A percentile compares a stretch with the other conserved stretches of the same genome.
Evolutionary conservation across 2,329 filamentous ascomycete genomes (phyloP).

Genomic region (Talaromyces sp.): DNA sequence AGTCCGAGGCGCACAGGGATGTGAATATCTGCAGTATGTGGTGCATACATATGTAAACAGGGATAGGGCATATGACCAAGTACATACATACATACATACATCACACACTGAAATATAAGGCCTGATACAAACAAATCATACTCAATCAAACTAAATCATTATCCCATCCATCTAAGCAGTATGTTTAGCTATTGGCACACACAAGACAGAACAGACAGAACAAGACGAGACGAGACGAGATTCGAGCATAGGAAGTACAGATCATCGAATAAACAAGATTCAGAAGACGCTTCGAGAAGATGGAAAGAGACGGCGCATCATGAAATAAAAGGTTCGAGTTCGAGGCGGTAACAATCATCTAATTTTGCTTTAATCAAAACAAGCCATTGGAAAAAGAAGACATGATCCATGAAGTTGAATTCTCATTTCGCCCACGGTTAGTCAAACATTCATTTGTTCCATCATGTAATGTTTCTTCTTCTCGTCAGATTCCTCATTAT

Average conservation of each 20-base stretch:
- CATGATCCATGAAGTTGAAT: background rate
- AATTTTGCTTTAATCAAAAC: constrained; percentile 6
- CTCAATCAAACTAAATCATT: background rate
- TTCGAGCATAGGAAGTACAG: background rate
- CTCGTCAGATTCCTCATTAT: constrained; percentile 10
- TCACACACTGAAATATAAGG: background rate
- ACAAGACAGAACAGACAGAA: background rate
- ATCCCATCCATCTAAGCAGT: constrained; percentile 8
- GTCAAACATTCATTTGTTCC: constrained; percentile 5
- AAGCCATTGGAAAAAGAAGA: background rate
- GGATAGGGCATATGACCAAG: background rate
- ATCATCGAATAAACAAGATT: constrained; percentile 5
- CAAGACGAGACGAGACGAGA: background rate
- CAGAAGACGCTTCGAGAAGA: constrained; percentile 4
- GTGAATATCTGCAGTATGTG: background rate
- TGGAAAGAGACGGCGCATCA: background rate
- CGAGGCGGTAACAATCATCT: constrained; percentile 6
- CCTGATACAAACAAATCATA: background rate
- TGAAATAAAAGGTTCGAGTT: background rate
- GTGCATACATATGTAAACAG: background rate
- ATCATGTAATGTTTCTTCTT: constrained; percentile 11
- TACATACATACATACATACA: background rate
- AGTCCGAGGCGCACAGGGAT: background rate
- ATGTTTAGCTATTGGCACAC: constrained; percentile 2
- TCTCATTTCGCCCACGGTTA: background rate